Conservation (phyloP, 306 rosid species). For the Senna tora region DNA sequence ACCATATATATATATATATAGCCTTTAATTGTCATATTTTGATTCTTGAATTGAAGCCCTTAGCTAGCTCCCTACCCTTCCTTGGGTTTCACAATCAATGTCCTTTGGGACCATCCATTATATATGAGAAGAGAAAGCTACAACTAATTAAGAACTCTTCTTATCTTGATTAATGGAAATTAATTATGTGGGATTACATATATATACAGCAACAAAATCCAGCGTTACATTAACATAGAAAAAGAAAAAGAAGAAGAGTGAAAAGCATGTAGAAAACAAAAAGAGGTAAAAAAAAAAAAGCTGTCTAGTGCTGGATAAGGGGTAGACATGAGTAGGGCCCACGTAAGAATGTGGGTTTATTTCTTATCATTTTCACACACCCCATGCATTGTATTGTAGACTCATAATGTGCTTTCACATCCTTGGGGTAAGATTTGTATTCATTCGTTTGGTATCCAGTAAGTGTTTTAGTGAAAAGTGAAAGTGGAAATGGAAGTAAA, state of each 20-base stretch:
- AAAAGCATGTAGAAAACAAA: slow-evolving; percentile 12
- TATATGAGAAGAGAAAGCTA: slow-evolving; percentile 37
- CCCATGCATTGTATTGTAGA: slow-evolving; percentile 49
- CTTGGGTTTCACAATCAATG: slow-evolving; percentile 41
- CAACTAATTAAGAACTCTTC: slow-evolving; percentile 44
- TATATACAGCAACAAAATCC: background rate
- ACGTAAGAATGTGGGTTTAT: slow-evolving; percentile 54
- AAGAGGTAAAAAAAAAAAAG: slow-evolving; percentile 47
- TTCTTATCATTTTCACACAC: slow-evolving; percentile 39
- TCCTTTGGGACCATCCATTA: slow-evolving; percentile 48
- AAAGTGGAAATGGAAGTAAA: no score
- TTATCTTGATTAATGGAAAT: background rate
- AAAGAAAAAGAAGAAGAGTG: background rate
- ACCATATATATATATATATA: no score
- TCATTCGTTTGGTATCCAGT: no score
- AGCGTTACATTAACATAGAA: slow-evolving; percentile 1
- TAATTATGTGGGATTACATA: no score
- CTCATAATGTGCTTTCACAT: slow-evolving; percentile 34
- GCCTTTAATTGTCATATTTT: slow-evolving; percentile 63
- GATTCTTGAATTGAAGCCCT: no score
- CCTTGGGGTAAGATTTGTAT: background rate
- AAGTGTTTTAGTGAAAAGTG: no score
- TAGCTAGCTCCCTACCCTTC: background rate
- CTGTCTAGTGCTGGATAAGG: slow-evolving; percentile 66
- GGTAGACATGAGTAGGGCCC: slow-evolving; percentile 67